A percentile compares a stretch with the other conserved stretches of the same genome.
Evolutionary conservation across 768 basidiomycete genomes (phyloP).

Genomic region (Tephrocybe sp.): DNA sequence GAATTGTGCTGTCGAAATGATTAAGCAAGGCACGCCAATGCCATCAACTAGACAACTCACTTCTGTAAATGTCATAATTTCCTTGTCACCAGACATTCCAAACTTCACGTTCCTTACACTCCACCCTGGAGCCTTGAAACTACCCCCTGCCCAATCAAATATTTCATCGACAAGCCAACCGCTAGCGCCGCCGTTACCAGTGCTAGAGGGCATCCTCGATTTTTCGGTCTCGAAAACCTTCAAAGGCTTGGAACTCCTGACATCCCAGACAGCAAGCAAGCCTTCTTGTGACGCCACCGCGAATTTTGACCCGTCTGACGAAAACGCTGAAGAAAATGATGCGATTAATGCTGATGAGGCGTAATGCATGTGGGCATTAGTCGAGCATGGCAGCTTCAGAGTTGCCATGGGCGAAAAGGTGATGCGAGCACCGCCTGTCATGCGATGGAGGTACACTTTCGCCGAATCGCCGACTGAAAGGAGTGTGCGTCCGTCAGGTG

Average conservation of each 20-base stretch:
- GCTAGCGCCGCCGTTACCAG: constrained; percentile 40
- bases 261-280: constrained; percentile 80
- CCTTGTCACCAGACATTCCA: constrained; percentile 63
- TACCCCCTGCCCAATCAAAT: constrained; percentile 66
- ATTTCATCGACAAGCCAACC: constrained; percentile 64
- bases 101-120: constrained; percentile 89
- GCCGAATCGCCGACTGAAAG: constrained; percentile 91
- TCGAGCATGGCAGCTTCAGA: constrained; percentile 65
- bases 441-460: constrained; percentile 79
- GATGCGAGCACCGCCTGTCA: constrained; percentile 63
- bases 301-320: constrained; percentile 72
- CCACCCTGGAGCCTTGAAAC: constrained; percentile 70
- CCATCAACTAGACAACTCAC: constrained; percentile 37
- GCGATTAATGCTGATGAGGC: constrained; percentile 55
- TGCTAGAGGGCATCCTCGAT: constrained; percentile 22
- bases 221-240: constrained; percentile 67
- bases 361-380: constrained; percentile 35
- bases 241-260: constrained; percentile 68
- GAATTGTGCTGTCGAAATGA: constrained; percentile 64
- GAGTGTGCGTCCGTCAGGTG: constrained; percentile 83
- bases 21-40: constrained; percentile 10
- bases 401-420: constrained; percentile 67
- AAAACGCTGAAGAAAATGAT: constrained; percentile 81
- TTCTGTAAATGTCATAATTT: constrained; percentile 90
- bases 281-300: constrained; percentile 85